Evolutionary conservation across 495 filamentous ascomycete genomes (phyloP), one percentile per base, ranked within the genome.

Genomic region (Lasiosphaeria hispida): DNA sequence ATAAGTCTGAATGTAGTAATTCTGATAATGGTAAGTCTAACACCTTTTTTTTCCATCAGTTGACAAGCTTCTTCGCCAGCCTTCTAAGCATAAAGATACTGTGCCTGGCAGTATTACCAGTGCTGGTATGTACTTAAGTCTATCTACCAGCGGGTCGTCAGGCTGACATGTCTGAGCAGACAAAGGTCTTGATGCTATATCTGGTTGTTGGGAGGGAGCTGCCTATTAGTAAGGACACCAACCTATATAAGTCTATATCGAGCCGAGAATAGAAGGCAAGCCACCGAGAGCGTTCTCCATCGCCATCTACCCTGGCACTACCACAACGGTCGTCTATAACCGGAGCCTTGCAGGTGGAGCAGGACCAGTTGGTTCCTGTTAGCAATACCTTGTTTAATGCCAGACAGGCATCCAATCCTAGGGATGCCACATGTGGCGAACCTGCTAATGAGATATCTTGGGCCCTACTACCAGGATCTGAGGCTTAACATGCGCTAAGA

Each of bases 131-230:
- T 38, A 38, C 48, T 51, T 38, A 38, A 37, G 30, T 51, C 35
- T 17, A 51, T 51, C 15, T 13, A 23, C 35, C 33, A 14, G 48
- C 48, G 34, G 48, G 48, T 51, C 48, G 35, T 51, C 38, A 51
- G 35, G 48, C 48, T 51, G 15, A 51, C 48, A 38, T 33, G 48
- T 38, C 23, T 39, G 48, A 38, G 48, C 35, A 51, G 35, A 51
- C 11, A 51, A 38, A 51, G 30, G 35, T 14, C 48, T 51, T 51
- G 17, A 51, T 51, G 48, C 48, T 51, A 51, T 33, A 51, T 51
- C 48, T 17, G 48, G 48, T 51, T 37, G 35, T 51, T 51, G 33
- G 30, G 48, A 51, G 48, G 48, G 48, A 51, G 48, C 48, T 51
- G 35, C 33, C 30, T 33, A 17, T 51, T 51, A 51, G n/a, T 8